Percentiles rank a stretch among this genome's conserved stretches.
Evolutionary conservation across 1,284 basidiomycete species (phyloP).

Genomic region (Coriolopsis trogii): DNA sequence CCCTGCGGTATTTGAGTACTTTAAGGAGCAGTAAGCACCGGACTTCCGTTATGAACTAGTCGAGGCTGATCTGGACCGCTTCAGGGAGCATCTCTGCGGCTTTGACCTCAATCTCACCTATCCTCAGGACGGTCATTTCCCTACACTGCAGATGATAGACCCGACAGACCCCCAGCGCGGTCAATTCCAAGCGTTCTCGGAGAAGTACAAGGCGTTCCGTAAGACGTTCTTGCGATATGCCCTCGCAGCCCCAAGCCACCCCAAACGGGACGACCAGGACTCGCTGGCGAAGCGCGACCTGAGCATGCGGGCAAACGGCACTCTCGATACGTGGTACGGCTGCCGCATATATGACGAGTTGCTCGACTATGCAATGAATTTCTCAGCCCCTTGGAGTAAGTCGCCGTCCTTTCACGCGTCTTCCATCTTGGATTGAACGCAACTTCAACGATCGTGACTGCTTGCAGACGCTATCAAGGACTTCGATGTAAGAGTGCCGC

Average conservation of each 20-base stretch:
- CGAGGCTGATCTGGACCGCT: background rate
- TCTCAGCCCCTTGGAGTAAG: slow-evolving; percentile 67
- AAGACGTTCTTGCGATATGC: slow-evolving; percentile 5
- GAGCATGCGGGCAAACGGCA: slow-evolving; percentile 31
- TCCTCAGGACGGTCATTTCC: slow-evolving; percentile 61
- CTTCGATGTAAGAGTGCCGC: slow-evolving; percentile 29
- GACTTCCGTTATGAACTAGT: background rate
- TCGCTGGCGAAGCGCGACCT: slow-evolving; percentile 29
- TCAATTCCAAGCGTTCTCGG: slow-evolving; percentile 1
- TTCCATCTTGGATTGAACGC: no score
- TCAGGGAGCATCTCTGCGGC: slow-evolving; percentile 61
- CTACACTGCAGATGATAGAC: slow-evolving; percentile 35
- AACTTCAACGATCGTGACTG: no score
- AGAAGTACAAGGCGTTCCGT: slow-evolving; percentile 6
- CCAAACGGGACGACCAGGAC: slow-evolving; percentile 4
- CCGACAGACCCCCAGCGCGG: slow-evolving; percentile 3
- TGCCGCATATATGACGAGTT: slow-evolving; percentile 40
- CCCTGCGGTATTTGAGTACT: slow-evolving; percentile 63
- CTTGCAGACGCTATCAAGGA: slow-evolving; percentile 11
- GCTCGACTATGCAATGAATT: slow-evolving; percentile 41
- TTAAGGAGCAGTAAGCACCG: slow-evolving; percentile 62
- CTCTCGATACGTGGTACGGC: slow-evolving; percentile 39
- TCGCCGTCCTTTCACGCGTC: slow-evolving; percentile 2
- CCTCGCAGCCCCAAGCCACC: background rate
- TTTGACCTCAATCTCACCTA: slow-evolving; percentile 73